These are phyloP conservation scores for Chaetomium sp. DNA, from an alignment of 2,329 filamentous ascomycete genomes.

Conservation along the genomic window DNA sequence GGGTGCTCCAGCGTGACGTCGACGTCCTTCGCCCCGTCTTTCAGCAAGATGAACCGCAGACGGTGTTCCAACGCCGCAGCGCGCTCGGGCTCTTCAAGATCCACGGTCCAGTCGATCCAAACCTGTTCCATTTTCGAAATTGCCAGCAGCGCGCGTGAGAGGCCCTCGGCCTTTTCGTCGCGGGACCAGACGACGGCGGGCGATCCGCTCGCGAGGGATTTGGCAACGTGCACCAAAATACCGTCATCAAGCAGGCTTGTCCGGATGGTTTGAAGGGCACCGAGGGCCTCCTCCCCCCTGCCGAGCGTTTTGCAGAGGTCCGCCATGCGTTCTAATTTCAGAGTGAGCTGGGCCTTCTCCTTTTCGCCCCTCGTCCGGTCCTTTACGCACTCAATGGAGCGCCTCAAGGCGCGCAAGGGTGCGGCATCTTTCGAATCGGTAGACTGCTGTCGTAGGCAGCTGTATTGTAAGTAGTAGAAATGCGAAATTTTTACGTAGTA, in stretches of 20 bases:
- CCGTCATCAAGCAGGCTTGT: conserved; percentile 62
- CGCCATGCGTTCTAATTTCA: conserved; percentile 68
- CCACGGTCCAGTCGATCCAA: conserved; percentile 59
- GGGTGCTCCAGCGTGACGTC: conserved; percentile 49
- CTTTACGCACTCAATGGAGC: conserved; percentile 65
- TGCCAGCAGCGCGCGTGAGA: conserved; percentile 62
- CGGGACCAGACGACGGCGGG: conserved; percentile 57
- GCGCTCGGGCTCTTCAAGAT: conserved; percentile 54
- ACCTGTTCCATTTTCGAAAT: conserved; percentile 61
- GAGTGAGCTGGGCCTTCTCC: conserved; percentile 60
- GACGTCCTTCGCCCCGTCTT: conserved; percentile 39
- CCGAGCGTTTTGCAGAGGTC: conserved; percentile 59
- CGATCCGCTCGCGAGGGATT: conserved; percentile 52
- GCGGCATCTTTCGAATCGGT: conserved; percentile 46
- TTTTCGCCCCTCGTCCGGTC: conserved; percentile 57
- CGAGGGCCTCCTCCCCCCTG: conserved; percentile 58
- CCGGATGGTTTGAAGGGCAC: conserved; percentile 62
- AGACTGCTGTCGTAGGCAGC: conserved; percentile 51
- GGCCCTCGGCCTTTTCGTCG: conserved; percentile 51
- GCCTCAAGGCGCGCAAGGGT: conserved; percentile 60
- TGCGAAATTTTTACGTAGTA: conserved; percentile 70
- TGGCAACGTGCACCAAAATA: conserved; percentile 56
- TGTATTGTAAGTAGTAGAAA: conserved; percentile 67
- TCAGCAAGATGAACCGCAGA: conserved; percentile 52
- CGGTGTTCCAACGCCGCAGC: conserved; percentile 63